Conservation (phyloP, 495 filamentous ascomycete species). For the Parathielavia appendiculata region DNA sequence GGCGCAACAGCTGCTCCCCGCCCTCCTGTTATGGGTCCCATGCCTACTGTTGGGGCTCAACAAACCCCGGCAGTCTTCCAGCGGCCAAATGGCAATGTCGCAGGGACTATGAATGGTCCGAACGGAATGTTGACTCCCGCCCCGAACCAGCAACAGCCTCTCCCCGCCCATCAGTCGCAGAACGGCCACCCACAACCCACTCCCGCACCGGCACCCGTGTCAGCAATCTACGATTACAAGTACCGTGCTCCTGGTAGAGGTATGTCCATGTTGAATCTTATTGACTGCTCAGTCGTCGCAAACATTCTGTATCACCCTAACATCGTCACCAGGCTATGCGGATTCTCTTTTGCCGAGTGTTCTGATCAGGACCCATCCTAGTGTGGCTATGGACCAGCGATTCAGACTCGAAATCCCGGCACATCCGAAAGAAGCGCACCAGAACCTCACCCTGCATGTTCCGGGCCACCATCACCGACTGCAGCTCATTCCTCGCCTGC, state of each 20-base stretch:
- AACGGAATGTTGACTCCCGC: conserved; percentile 16
- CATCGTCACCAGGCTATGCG: conserved; percentile 18
- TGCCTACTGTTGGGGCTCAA: conserved; percentile 39
- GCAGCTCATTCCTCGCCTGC: conserved; percentile 59
- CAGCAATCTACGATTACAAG: conserved; percentile 26
- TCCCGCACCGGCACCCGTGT: conserved; percentile 14
- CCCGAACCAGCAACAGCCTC: conserved; percentile 26
- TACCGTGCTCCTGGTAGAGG: conserved; percentile 51
- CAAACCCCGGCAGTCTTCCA: conserved; percentile 34
- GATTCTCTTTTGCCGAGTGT: conserved; percentile 64
- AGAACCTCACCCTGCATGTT: conserved; percentile 62
- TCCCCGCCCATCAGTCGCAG: conserved; percentile 25
- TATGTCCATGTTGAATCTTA: conserved; percentile 25
- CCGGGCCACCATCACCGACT: conserved; percentile 58
- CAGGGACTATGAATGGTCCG: conserved; percentile 13
- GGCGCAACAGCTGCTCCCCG: conserved; percentile 45
- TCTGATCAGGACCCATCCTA: conserved; percentile 59
- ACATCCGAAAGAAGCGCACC: conserved; percentile 55
- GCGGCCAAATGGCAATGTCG: conserved; percentile 35
- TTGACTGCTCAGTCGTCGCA: not conserved
- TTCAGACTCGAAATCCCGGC: conserved; percentile 58
- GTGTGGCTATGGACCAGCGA: conserved; percentile 48
- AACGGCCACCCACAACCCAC: conserved; percentile 27
- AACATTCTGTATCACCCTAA: conserved; percentile 10
- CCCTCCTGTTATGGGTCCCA: conserved; percentile 38